Evolutionary conservation across 805 yeast species (phyloP).

Genomic region (Yarrowia yakushimensis): DNA sequence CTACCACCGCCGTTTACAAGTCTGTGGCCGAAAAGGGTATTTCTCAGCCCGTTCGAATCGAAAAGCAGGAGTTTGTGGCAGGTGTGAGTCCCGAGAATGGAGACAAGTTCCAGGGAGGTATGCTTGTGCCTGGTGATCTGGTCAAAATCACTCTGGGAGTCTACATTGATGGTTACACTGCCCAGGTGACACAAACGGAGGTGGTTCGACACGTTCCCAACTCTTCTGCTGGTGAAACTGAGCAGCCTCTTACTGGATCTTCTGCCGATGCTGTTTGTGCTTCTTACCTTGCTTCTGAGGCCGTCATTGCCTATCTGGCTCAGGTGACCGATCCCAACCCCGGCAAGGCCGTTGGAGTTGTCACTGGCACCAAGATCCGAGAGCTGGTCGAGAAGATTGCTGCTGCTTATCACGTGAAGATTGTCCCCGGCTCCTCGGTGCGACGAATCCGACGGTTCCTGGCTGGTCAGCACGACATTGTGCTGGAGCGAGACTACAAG

Average conservation of each 20-base stretch:
- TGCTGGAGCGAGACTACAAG: slow-evolving; percentile 87
- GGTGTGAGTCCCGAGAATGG: slow-evolving; percentile 79
- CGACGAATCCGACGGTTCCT: slow-evolving; percentile 89
- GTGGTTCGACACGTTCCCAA: slow-evolving; percentile 54
- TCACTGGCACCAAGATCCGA: slow-evolving; percentile 71
- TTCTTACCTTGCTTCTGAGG: slow-evolving; percentile 81
- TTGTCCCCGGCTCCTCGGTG: slow-evolving; percentile 89
- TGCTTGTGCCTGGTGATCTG: slow-evolving; percentile 72
- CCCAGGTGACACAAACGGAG: slow-evolving; percentile 79
- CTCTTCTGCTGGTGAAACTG: slow-evolving; percentile 44
- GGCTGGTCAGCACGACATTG: slow-evolving; percentile 94
- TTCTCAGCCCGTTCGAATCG: slow-evolving; percentile 85
- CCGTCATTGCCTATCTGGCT: slow-evolving; percentile 74
- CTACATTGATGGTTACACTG: slow-evolving; percentile 93
- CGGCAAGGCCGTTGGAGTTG: slow-evolving; percentile 32
- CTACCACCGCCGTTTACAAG: slow-evolving; percentile 59
- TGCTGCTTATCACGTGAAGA: slow-evolving; percentile 72
- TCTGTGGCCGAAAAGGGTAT: slow-evolving; percentile 73
- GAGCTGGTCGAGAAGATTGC: slow-evolving; percentile 81
- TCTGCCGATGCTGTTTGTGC: slow-evolving; percentile 91
- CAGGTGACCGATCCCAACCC: slow-evolving; percentile 59
- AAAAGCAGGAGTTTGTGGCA: slow-evolving; percentile 68
- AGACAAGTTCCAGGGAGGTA: slow-evolving; percentile 41
- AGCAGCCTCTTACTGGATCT: slow-evolving; percentile 77
- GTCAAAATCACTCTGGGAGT: slow-evolving; percentile 83